These are phyloP conservation scores for Trametes versicolor DNA, from an alignment of 1,284 basidiomycete species.

Conservation along the genomic window DNA sequence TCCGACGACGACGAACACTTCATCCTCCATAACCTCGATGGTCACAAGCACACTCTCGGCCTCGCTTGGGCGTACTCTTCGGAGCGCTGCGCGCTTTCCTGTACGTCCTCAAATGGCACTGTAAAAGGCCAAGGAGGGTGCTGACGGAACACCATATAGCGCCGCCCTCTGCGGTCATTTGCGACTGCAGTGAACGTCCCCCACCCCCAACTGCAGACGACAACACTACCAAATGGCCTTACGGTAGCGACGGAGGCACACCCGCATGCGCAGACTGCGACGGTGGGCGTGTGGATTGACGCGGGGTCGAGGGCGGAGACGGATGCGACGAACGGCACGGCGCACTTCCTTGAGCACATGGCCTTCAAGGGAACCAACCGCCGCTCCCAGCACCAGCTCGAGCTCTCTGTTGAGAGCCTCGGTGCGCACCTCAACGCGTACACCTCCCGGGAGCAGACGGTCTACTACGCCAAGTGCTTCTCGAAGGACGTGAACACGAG, in stretches of 20 bases:
- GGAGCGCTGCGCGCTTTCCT: constrained; percentile 62
- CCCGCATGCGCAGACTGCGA: constrained; percentile 95
- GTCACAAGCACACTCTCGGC: constrained; percentile 70
- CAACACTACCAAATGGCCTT: constrained; percentile 91
- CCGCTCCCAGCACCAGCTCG: constrained; percentile 91
- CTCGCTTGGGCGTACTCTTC: constrained; percentile 69
- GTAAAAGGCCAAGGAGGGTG: neutral
- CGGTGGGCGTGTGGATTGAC: constrained; percentile 99
- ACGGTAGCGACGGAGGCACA: constrained; percentile 95
- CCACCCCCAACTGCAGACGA: constrained; percentile 85
- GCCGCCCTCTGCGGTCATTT: constrained; percentile 60
- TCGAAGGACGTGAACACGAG: constrained; percentile 92
- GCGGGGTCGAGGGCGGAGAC: constrained; percentile 98
- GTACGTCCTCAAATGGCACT: constrained; percentile 48
- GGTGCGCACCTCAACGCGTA: constrained; percentile 99
- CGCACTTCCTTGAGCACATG: constrained; percentile 99
- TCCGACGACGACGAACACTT: constrained; percentile 40
- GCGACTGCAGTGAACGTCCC: constrained; percentile 76
- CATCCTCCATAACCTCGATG: constrained; percentile 56
- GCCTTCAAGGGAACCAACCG: constrained; percentile 95
- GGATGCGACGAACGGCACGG: constrained; percentile 93
- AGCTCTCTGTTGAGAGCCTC: constrained; percentile 98
- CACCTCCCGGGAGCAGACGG: constrained; percentile 98
- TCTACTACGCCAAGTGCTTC: constrained; percentile 99
- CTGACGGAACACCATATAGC: constrained; percentile 37